Conservation (phyloP, 768 basidiomycete genomes). For the Lentinus brumalis region DNA sequence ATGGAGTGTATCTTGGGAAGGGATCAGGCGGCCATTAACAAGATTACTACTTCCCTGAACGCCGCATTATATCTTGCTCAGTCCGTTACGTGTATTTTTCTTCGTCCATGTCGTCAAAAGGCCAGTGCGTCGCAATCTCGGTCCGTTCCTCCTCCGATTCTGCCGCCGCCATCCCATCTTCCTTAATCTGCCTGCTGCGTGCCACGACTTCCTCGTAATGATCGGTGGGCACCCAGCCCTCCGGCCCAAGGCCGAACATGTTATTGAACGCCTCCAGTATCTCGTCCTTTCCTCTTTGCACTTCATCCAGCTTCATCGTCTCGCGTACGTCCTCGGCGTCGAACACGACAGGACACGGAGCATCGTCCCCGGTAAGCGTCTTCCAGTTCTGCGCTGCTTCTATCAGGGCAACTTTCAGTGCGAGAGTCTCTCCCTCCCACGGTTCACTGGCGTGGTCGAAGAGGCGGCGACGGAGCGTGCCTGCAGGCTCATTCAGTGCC, state of each 20-base stretch:
- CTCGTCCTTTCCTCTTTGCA: neutral
- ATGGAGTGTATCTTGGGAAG: too few species aligned
- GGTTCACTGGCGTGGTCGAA: slow-evolving; percentile 44
- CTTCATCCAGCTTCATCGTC: slow-evolving; percentile 35
- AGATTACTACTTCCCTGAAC: too few species aligned
- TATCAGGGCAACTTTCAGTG: slow-evolving; percentile 49
- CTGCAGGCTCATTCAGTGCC: slow-evolving; percentile 40
- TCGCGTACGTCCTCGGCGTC: slow-evolving; percentile 43
- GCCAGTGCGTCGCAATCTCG: too few species aligned
- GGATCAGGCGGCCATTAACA: too few species aligned
- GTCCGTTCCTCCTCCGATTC: too few species aligned
- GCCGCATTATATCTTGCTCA: too few species aligned
- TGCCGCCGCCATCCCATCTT: too few species aligned
- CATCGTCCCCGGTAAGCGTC: slow-evolving; percentile 22
- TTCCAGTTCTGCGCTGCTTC: slow-evolving; percentile 27
- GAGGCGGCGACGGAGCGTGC: slow-evolving; percentile 41
- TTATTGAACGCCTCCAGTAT: too few species aligned
- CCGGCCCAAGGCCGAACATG: slow-evolving; percentile 25
- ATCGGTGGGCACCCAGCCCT: slow-evolving; percentile 46
- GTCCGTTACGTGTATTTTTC: too few species aligned
- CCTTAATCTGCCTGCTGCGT: too few species aligned
- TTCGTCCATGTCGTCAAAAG: too few species aligned
- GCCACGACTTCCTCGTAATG: slow-evolving; percentile 36
- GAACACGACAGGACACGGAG: slow-evolving; percentile 30
- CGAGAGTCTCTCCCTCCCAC: slow-evolving; percentile 55